Evolutionary conservation across 1,284 basidiomycete genomes (phyloP).

Genomic region (Ustanciosporium gigantosporum): DNA sequence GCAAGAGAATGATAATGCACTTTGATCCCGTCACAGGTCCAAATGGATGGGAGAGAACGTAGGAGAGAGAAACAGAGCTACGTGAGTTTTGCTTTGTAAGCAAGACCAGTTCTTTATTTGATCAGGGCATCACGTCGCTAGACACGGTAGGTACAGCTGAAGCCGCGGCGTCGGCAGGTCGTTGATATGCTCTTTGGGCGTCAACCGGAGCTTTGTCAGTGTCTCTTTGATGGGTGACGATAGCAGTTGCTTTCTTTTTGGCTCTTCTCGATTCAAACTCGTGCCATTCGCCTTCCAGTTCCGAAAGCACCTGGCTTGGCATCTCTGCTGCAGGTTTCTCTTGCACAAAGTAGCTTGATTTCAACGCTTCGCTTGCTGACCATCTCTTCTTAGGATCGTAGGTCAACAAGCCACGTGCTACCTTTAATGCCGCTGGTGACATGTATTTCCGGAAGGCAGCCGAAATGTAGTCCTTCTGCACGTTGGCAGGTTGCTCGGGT

Average conservation of each 20-base stretch:
- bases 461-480: conserved; percentile 64
- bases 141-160: too few species aligned
- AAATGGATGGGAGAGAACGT: too few species aligned
- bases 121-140: too few species aligned
- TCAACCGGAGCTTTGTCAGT: too few species aligned
- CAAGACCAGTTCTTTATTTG: too few species aligned
- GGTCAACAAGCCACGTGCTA: conserved; percentile 79
- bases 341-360: conserved; percentile 77
- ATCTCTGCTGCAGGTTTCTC: conserved; percentile 75
- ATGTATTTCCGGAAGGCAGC: conserved; percentile 20
- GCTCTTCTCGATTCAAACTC: conserved; percentile 70
- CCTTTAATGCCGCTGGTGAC: conserved; percentile 71
- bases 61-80: too few species aligned
- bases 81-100: too few species aligned
- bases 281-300: conserved; percentile 89
- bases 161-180: too few species aligned
- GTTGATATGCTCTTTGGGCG: too few species aligned
- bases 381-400: conserved; percentile 81
- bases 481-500: background rate
- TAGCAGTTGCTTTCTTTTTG: conserved; percentile 24
- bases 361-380: conserved; percentile 78
- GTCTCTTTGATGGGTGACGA: background rate
- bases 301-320: conserved; percentile 66
- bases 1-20: too few species aligned
- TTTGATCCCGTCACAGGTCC: too few species aligned